A percentile compares a stretch with the other conserved stretches of the same genome.
Evolutionary conservation across 2,329 filamentous ascomycete genomes (phyloP).

Genomic region (Arthroderma sp.): DNA sequence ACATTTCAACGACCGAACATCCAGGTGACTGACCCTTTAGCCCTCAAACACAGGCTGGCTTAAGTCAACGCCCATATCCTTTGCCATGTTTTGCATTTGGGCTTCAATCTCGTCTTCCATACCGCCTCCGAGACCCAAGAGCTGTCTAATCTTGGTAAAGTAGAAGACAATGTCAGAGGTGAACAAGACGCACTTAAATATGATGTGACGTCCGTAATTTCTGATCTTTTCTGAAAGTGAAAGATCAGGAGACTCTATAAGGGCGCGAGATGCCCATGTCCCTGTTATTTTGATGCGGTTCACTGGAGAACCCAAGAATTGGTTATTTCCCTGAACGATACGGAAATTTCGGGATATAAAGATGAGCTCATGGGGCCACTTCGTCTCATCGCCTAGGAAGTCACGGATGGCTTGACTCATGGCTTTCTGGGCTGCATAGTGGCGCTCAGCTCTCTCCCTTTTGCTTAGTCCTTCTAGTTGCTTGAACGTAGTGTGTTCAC

Average conservation of each 20-base stretch:
- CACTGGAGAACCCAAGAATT: conserved; percentile 76
- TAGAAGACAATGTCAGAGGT: conserved; percentile 73
- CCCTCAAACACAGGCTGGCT: conserved; percentile 84
- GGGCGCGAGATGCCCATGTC: conserved; percentile 70
- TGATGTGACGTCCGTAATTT: conserved; percentile 62
- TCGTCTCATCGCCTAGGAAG: conserved; percentile 71
- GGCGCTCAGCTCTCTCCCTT: conserved; percentile 44
- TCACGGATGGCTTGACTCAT: conserved; percentile 62
- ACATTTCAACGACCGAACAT: neutral
- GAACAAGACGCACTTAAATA: conserved; percentile 70
- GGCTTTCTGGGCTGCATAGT: conserved; percentile 71
- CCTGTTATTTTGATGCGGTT: conserved; percentile 91
- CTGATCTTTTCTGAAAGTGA: conserved; percentile 49
- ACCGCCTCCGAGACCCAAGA: conserved; percentile 61
- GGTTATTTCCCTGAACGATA: conserved; percentile 88
- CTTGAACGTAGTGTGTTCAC: conserved; percentile 55
- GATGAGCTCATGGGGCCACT: conserved; percentile 80
- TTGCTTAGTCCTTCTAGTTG: conserved; percentile 41
- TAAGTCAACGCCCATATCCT: conserved; percentile 82
- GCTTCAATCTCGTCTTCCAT: conserved; percentile 93
- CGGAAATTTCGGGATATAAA: conserved; percentile 87
- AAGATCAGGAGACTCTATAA: conserved; percentile 62
- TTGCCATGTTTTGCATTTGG: conserved; percentile 75
- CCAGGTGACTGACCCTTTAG: conserved; percentile 28
- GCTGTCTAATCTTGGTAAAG: conserved; percentile 64